Percentiles rank a stretch among this genome's conserved stretches.
Evolutionary conservation across 1,139 yeast genomes (phyloP).

Genomic region (Neolecta irregularis): DNA sequence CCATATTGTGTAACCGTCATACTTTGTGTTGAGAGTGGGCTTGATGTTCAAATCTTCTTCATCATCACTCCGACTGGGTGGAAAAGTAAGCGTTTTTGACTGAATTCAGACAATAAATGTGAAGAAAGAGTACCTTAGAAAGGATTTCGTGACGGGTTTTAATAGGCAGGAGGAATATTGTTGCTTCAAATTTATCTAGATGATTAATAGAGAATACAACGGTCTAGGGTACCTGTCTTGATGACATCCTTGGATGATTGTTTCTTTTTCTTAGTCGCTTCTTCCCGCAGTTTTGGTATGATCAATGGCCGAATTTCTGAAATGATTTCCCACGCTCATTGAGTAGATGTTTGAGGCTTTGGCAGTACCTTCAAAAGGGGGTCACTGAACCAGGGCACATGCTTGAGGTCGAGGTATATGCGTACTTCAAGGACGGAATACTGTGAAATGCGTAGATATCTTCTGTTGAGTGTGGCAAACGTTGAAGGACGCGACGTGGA

Average conservation of each 20-base stretch:
- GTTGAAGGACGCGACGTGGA: background rate
- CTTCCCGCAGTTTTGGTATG: conserved; percentile 9
- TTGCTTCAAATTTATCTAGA: conserved; percentile 7
- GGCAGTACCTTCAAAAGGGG: conserved; percentile 2
- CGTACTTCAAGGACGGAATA: conserved; percentile 7
- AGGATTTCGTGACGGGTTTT: conserved; percentile 5
- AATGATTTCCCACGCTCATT: no score
- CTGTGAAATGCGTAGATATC: conserved; percentile 11
- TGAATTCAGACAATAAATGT: background rate
- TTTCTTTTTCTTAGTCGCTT: conserved; percentile 3
- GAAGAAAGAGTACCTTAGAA: background rate
- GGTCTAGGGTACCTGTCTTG: conserved; percentile 1
- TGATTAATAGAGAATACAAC: background rate
- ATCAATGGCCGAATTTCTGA: conserved; percentile 6
- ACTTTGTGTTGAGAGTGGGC: conserved; percentile 3
- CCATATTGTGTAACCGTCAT: conserved; percentile 6
- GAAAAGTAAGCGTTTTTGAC: conserved; percentile 7
- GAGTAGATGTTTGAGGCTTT: no score
- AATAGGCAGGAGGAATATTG: conserved; percentile 5
- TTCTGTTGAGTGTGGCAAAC: conserved; percentile 3
- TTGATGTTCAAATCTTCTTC: conserved; percentile 3
- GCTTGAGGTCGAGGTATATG: conserved; percentile 1
- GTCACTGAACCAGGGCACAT: conserved; percentile 4
- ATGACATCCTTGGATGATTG: conserved; percentile 8
- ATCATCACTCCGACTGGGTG: conserved; percentile 6